Conservation (phyloP, 2,329 filamentous ascomycete genomes). For the Pseudopithomyces maydicus region DNA sequence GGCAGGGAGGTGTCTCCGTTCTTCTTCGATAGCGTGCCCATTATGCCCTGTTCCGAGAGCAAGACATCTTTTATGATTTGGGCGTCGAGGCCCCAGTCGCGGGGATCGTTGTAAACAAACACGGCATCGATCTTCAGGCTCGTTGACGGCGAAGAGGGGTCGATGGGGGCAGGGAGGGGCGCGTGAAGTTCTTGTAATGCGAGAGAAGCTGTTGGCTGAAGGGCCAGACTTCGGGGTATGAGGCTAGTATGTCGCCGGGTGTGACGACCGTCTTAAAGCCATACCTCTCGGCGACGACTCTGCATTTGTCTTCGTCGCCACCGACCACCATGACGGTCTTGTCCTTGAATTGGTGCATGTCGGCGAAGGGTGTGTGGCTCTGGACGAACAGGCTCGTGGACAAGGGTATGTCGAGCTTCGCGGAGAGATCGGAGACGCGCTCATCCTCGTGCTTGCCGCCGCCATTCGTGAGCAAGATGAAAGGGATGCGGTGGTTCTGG, state of each 20-base stretch:
- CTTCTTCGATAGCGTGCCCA: constrained; percentile 77
- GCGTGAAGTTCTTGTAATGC: constrained; percentile 64
- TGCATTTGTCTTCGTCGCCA: constrained; percentile 61
- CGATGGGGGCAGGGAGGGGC: constrained; percentile 60
- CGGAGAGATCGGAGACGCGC: constrained; percentile 71
- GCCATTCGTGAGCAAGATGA: constrained; percentile 94
- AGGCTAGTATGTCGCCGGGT: constrained; percentile 79
- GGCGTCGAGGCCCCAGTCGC: constrained; percentile 92
- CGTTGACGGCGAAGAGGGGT: constrained; percentile 51
- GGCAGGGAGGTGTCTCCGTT: constrained; percentile 70
- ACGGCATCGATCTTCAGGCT: constrained; percentile 84
- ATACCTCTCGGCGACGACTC: constrained; percentile 70
- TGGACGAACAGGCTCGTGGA: constrained; percentile 77
- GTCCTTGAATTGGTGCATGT: constrained; percentile 62
- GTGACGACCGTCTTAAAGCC: constrained; percentile 73
- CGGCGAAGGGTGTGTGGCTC: constrained; percentile 87
- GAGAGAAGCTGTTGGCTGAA: constrained; percentile 72
- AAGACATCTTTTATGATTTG: constrained; percentile 85
- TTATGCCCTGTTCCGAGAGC: constrained; percentile 74
- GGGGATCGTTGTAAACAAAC: constrained; percentile 92
- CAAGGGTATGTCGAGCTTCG: constrained; percentile 67
- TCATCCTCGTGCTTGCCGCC: constrained; percentile 82
- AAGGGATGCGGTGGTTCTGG: constrained; percentile 77
- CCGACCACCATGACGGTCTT: constrained; percentile 57
- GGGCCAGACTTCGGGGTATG: constrained; percentile 79